Percentiles rank a stretch among this genome's conserved stretches.
These are phyloP conservation scores for Allium cepa DNA, from an alignment of 106 monocot genomes.

Conservation along the genomic window DNA sequence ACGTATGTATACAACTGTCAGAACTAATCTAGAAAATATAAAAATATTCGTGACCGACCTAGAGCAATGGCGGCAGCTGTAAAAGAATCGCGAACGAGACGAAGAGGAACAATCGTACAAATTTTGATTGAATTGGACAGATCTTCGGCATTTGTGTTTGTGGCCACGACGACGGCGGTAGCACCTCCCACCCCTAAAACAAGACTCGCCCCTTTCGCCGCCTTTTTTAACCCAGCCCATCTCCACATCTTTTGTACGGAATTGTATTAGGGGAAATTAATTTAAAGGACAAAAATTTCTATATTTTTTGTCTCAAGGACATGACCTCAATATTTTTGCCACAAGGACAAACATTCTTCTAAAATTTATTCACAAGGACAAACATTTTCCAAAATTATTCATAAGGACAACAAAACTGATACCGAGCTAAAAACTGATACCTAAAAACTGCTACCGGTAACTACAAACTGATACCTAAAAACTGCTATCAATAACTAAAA, in stretches of 20 bases:
- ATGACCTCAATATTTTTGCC: too few relatives aligned
- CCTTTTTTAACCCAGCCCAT: slow-evolving; percentile 31
- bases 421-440: too few relatives aligned
- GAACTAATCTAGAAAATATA: neutral
- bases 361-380: too few relatives aligned
- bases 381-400: too few relatives aligned
- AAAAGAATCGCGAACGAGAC: slow-evolving; percentile 68
- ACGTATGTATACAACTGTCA: neutral
- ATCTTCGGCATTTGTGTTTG: slow-evolving; percentile 44
- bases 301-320: too few relatives aligned
- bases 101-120: slow-evolving; percentile 54
- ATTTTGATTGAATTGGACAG: slow-evolving; percentile 51
- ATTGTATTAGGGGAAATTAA: too few relatives aligned
- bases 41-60: slow-evolving; percentile 23
- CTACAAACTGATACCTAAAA: too few relatives aligned
- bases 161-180: slow-evolving; percentile 20
- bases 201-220: slow-evolving; percentile 13
- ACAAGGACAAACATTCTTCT: too few relatives aligned
- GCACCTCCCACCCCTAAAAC: slow-evolving; percentile 4
- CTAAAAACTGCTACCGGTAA: too few relatives aligned
- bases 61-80: slow-evolving; percentile 68
- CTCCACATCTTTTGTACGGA: slow-evolving; percentile 3
- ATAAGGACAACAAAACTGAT: too few relatives aligned
- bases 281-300: too few relatives aligned
- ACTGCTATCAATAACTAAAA: too few relatives aligned